Base-by-base conservation (phyloP, 768 basidiomycete genomes). In the Pluteus cervinus region DNA sequence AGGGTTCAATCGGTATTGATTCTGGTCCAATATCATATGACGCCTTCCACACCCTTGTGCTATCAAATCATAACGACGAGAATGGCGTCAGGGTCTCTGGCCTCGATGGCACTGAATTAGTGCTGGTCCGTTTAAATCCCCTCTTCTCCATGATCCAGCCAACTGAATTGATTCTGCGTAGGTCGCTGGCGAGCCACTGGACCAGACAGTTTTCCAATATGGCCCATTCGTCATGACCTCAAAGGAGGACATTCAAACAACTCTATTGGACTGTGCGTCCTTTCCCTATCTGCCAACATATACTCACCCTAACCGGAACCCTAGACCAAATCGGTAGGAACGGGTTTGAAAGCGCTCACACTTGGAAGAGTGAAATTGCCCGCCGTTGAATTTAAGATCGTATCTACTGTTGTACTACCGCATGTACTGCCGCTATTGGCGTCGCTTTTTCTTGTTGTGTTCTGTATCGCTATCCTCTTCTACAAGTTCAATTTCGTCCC, bases 151-250 rank as follows among this genome's bases (percentile, higher is more conserved):
- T 44, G 26, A 37, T 42, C 36, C 36, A 30, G 26, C 40, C 8
- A 22, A 36, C 8, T 24, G 24, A 16, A 16, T 30, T 28, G n/a
- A n/a, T 24, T 18, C 2, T 37, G 17, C 15, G 30, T 42, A 83
- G 85, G 70, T 84, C 44, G 80, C 92, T 4, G 93, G 86, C 12
- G 86, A 92, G 60, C 90, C 92, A 10, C 70, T 97, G 4, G 77
- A 92, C 44, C 92, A 97, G 57, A 71, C 77, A 1, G 87, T 97
- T 8, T 72, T 87, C 42, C 92, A 94, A 51, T 81, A 89, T 46
- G 86, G 85, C 4, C 86, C 87, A 5, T 87, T 88, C 51, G 92
- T 94, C 11, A 83, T 93, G 77, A 91, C 85, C 7, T 76, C 73
- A 2, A 67, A 68, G 17, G 75, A 82, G 43, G 91, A 92, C 51